Percentiles rank a stretch among this genome's conserved stretches.
Conservation (phyloP, 441 rosid species). For the Pelargonium exstipulatum region DNA sequence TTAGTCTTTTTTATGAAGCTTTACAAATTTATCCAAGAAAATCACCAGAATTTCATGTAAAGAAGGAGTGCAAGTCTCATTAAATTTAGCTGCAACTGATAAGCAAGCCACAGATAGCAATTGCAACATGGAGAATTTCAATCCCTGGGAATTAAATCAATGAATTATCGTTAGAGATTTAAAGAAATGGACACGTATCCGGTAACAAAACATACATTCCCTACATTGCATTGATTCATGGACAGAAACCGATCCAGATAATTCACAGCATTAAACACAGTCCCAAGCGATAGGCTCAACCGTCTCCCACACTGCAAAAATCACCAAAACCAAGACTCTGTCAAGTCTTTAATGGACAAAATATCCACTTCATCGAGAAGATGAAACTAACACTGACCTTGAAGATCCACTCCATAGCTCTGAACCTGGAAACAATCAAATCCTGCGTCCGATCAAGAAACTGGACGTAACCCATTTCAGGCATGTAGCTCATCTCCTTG, state of each 20-base stretch:
- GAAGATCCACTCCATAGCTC: constrained; percentile 52
- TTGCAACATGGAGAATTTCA: constrained; percentile 76
- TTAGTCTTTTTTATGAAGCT: too few species aligned
- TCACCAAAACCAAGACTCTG: too few species aligned
- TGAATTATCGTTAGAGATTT: too few species aligned
- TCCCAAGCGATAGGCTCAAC: constrained; percentile 44
- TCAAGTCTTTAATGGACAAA: not conserved
- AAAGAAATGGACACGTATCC: not conserved
- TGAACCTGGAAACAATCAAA: constrained; percentile 35
- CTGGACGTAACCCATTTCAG: constrained; percentile 35
- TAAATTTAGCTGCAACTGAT: constrained; percentile 62
- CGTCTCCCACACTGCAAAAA: constrained; percentile 43
- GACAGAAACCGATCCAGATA: constrained; percentile 69
- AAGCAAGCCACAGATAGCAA: constrained; percentile 51
- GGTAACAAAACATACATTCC: not conserved
- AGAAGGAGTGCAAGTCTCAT: constrained; percentile 39
- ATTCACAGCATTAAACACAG: constrained; percentile 58
- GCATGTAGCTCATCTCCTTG: constrained; percentile 48
- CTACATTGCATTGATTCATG: constrained; percentile 44
- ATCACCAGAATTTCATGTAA: constrained; percentile 54
- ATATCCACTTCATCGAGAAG: not conserved
- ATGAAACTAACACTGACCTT: constrained; percentile 36
- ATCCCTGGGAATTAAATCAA: constrained; percentile 30
- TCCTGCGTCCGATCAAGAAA: constrained; percentile 28
- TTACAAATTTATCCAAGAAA: not conserved